Conservation (phyloP, 108 stramenopile species). For the Aurantiochytrium sp. region DNA sequence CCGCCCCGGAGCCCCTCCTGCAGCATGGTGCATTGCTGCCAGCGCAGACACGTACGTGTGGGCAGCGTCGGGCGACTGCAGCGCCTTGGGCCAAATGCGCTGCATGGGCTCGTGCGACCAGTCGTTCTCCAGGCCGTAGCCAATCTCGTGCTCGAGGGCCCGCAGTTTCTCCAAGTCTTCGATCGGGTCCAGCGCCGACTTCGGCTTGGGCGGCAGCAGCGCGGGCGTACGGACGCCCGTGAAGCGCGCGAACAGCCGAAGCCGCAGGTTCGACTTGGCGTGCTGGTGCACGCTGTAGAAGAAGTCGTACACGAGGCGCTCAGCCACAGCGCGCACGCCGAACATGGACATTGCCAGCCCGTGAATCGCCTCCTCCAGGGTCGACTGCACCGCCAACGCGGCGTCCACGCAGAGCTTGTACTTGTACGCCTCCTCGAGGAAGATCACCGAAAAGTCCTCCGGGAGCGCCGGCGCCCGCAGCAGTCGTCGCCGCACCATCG, state of each 20-base stretch:
- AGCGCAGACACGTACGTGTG: constrained; percentile 6
- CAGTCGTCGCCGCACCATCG: not conserved
- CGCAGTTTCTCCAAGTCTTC: not conserved
- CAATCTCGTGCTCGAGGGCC: not conserved
- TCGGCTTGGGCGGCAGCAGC: not conserved
- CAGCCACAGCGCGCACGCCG: not conserved
- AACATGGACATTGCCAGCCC: not conserved
- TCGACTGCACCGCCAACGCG: not conserved
- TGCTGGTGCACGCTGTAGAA: not conserved
- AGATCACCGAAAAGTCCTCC: not conserved
- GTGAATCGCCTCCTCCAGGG: constrained; percentile 8
- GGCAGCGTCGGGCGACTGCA: not conserved
- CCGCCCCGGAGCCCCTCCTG: not conserved
- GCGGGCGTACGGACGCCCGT: not conserved
- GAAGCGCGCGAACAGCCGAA: not conserved
- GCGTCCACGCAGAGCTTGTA: not conserved
- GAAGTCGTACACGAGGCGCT: not conserved
- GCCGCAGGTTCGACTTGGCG: not conserved
- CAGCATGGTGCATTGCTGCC: not conserved
- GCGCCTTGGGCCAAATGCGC: not conserved
- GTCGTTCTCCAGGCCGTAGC: not conserved
- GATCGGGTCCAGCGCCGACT: constrained; percentile 19
- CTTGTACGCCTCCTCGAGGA: not conserved
- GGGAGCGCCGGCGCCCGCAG: not conserved
- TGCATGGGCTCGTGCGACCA: not conserved